phyloP scores from a whole-genome alignment of 2,329 filamentous ascomycete species.

The Ceratocystis destructans region DNA sequence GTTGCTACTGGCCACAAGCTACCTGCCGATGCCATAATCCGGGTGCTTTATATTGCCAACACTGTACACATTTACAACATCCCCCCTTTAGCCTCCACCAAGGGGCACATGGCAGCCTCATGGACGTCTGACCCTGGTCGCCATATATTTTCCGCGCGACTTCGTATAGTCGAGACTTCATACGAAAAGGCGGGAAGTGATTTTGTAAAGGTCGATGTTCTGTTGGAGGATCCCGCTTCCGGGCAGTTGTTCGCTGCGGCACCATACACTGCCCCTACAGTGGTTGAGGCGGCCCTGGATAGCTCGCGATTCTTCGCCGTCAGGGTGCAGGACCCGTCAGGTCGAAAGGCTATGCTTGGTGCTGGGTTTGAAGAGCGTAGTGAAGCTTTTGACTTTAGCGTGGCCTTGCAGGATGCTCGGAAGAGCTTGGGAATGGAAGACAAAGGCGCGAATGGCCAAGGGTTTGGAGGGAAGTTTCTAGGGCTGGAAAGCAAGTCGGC shows the following conservation, averaged over 20 bases:
- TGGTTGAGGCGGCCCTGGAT: constrained; percentile 66
- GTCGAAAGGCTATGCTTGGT: constrained; percentile 65
- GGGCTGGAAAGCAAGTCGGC: constrained; percentile 29
- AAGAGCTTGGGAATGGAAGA: constrained; percentile 50
- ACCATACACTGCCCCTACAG: constrained; percentile 52
- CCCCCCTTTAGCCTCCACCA: constrained; percentile 62
- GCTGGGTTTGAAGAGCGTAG: constrained; percentile 78
- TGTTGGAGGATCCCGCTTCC: constrained; percentile 61
- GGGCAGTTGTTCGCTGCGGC: constrained; percentile 73
- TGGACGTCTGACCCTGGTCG: constrained; percentile 62
- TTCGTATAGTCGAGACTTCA: constrained; percentile 66
- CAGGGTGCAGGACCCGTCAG: constrained; percentile 59
- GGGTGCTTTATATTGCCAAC: constrained; percentile 63
- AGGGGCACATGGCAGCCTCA: constrained; percentile 61
- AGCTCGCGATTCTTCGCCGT: constrained; percentile 75
- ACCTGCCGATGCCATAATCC: constrained; percentile 66
- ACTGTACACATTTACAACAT: constrained; percentile 78
- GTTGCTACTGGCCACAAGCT: constrained; percentile 55
- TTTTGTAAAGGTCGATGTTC: constrained; percentile 53
- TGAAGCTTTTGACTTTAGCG: constrained; percentile 75
- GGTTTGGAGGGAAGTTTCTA: constrained; percentile 22
- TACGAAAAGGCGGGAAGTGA: constrained; percentile 36
- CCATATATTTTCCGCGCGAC: constrained; percentile 73
- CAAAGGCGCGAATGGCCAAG: constrained; percentile 21
- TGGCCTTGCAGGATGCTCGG: constrained; percentile 64